Base-by-base conservation (phyloP, 2,329 filamentous ascomycete genomes). In the Amylocarpus encephaloides region DNA sequence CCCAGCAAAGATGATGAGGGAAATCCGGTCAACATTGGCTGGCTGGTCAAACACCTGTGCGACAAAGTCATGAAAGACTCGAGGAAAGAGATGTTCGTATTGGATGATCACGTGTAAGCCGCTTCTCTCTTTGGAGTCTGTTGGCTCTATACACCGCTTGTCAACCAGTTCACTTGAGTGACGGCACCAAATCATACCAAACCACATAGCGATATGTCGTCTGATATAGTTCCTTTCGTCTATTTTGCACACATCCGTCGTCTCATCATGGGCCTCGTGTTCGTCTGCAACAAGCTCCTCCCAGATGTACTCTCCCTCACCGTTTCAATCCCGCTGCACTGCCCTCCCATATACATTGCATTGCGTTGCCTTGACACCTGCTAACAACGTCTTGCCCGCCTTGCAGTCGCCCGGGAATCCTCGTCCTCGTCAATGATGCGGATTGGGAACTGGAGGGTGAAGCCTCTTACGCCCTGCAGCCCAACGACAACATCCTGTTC, bases 361-460 rank as follows among this genome's bases (percentile, higher is more conserved):
- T 46, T 38, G 43, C 36, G 46, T 19, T 38, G 43, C 36, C 44
- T 19, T 38, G 40, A 38, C 36, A 48, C 40, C 52, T 36, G 55
- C 55, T 59, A 49, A 62, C 54, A 52, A 61, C 60, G 53, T 41
- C 19, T 26, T 62, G 65, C 46, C 62, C 58, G 53, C 60, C 46
- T 46, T 50, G 29, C 42, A 97, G 92, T 53, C 90, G 93, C 47
- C 93, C 93, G 5, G 93, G 93, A 2, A 95, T 98, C 67, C 79
- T 98, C 39, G 92, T 96, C 26, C 77, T 98, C 50, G 95, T 98
- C 68, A 98, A 98, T 66, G 93, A 98, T 62, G 88, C 90, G 22
- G 93, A 98, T 68, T 98, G 93, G 93, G 93, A 97, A 69, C 79
- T 98, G 11, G 93, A 97, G 70, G 93, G 91, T 15, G 92, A 97